Base-by-base conservation (phyloP, 352 stramenopile genomes). In the Globisporangium ultimum region DNA sequence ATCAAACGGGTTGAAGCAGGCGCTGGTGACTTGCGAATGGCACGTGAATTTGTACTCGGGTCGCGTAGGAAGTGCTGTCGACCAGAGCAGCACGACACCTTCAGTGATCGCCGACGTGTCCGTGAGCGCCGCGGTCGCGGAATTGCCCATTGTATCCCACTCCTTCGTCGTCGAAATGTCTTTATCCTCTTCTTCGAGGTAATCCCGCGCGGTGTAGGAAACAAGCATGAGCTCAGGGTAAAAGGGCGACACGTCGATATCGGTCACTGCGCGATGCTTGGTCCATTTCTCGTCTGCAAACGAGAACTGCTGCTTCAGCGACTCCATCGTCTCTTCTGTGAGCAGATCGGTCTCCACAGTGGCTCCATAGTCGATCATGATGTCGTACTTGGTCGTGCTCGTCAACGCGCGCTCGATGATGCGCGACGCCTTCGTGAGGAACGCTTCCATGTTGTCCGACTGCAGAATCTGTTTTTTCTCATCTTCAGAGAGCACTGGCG, bases 31-130 rank as follows among this genome's bases (percentile, higher is more conserved):
- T 47, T 93, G 84, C 28, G 86, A 93, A 64, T 93, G 82, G 36
- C 86, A 93, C 4, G 84, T 95, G 62, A 95, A 95, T 7, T 84
- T 83, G 61, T 93, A 95, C 56, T 95, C 86, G 28, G 86, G 80
- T 28, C 84, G 78, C 10, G 74, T 82, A 6, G 86, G 86, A 45
- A 95, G 56, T n/a, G 81, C 82, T 10, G 81, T 95, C 6, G 86
- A 95, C 86, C 86, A 95, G 20, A 95, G 62, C 21, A 95, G 66
- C 51, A 95, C 83, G 2, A 95, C 77, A 41, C 86, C 86, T 45
- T 95, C 86, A 15, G 82, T 92, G 18, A 84, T 74, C 0, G 70
- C 61, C 11, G 80, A 76, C 50, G 87, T 63, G 38, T 95, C 81
- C 0, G 67, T 80, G 13, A 85, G 69, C 15, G 79, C 71, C 32